Evolutionary conservation across 2,329 filamentous ascomycete species (phyloP).

Genomic region (Fusarium agapanthi): DNA sequence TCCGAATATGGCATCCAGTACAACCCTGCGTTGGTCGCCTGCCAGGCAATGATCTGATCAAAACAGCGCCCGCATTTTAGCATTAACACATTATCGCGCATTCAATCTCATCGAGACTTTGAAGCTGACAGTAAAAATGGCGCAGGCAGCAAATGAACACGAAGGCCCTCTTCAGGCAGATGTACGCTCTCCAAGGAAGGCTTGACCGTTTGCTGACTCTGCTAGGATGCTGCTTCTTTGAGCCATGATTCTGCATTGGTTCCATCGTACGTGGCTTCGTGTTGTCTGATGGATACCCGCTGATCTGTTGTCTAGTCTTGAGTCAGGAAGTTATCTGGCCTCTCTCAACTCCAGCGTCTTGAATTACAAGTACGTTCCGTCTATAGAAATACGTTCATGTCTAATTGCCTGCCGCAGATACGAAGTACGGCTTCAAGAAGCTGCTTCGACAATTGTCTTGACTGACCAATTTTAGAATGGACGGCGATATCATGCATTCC

Average conservation of each 20-base stretch:
- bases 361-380: constrained; percentile 5
- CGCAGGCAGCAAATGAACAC: neutral
- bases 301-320: neutral
- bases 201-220: neutral
- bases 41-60: neutral
- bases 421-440: too few species aligned
- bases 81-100: neutral
- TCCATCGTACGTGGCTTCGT: neutral
- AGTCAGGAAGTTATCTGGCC: neutral
- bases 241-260: neutral
- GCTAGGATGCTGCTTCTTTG: neutral
- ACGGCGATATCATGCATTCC: constrained; percentile 16
- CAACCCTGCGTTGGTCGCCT: neutral
- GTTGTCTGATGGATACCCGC: accelerated
- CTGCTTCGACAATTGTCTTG: too few species aligned
- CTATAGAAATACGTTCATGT: accelerated
- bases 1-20: neutral
- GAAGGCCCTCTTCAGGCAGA: constrained; percentile 4
- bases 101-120: accelerated
- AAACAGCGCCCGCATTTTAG: accelerated
- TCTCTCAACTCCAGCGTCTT: constrained; percentile 8
- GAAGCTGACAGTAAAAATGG: neutral
- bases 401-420: accelerated
- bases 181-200: neutral
- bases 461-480: neutral